Percentiles rank a stretch among this genome's conserved stretches.
These are phyloP conservation scores for Theobroma cacao DNA, from an alignment of 345 rosid genomes.

Conservation along the genomic window DNA sequence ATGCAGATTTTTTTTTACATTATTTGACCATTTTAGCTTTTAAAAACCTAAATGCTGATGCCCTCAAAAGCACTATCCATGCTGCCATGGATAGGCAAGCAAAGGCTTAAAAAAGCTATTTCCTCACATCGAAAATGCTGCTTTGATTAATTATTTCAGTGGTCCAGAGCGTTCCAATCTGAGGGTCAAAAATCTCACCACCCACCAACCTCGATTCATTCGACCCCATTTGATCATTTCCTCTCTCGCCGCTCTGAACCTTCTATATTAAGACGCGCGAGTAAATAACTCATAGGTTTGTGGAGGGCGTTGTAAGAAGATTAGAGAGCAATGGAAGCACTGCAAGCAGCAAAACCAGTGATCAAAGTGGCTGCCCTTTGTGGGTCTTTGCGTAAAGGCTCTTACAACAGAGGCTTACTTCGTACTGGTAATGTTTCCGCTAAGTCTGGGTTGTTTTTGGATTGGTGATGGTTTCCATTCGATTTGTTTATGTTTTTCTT, in stretches of 20 bases:
- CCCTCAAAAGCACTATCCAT: no score
- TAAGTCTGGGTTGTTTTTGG: background rate
- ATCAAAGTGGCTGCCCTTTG: constrained; percentile 74
- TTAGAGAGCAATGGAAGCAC: constrained; percentile 35
- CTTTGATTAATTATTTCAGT: no score
- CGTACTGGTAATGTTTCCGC: constrained; percentile 45
- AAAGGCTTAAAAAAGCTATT: no score
- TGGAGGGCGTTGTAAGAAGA: background rate
- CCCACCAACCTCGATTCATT: background rate
- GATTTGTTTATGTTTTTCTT: background rate
- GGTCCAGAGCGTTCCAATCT: background rate
- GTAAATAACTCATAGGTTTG: no score
- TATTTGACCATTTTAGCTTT: no score
- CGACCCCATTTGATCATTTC: background rate
- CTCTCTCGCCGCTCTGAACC: background rate
- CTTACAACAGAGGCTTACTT: constrained; percentile 67
- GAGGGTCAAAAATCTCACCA: background rate
- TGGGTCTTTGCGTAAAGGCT: constrained; percentile 77
- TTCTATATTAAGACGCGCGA: background rate
- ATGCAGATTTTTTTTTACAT: no score
- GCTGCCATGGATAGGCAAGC: no score
- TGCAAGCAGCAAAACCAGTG: constrained; percentile 31
- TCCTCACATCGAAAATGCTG: no score
- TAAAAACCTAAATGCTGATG: no score
- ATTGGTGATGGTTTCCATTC: background rate